phyloP scores from a whole-genome alignment of 2,329 filamentous ascomycete genomes.

The Fusarium solani-melongenae region DNA sequence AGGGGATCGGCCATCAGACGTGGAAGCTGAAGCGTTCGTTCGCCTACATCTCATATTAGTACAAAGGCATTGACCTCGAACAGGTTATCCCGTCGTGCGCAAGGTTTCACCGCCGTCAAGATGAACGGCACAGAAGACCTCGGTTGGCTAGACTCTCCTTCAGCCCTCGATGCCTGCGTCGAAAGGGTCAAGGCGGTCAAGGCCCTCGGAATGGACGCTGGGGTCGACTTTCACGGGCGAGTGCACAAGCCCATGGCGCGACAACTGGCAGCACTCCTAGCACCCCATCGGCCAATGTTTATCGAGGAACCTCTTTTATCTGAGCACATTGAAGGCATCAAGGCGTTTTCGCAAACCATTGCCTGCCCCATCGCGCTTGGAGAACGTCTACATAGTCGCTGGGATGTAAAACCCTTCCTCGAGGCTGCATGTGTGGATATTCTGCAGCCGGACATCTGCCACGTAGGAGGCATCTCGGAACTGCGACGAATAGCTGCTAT shows the following conservation, averaged over 20 bases:
- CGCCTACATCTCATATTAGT: not conserved
- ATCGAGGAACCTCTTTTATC: conserved; percentile 79
- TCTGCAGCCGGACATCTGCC: conserved; percentile 78
- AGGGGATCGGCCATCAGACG: conserved; percentile 75
- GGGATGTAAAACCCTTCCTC: conserved; percentile 79
- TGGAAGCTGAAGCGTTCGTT: conserved; percentile 69
- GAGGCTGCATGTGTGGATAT: conserved; percentile 76
- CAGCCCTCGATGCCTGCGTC: conserved; percentile 70
- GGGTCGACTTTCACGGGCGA: conserved; percentile 82
- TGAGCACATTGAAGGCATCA: conserved; percentile 75
- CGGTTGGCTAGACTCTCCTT: conserved; percentile 80
- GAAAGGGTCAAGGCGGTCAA: conserved; percentile 77
- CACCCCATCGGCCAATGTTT: conserved; percentile 77
- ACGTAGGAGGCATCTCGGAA: conserved; percentile 79
- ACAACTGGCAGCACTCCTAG: conserved; percentile 74
- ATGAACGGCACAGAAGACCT: conserved; percentile 85
- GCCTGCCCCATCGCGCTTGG: conserved; percentile 76
- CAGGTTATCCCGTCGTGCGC: conserved; percentile 63
- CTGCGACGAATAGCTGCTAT: conserved; percentile 75
- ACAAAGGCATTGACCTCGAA: not conserved
- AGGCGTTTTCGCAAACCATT: conserved; percentile 36
- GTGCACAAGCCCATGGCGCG: conserved; percentile 86
- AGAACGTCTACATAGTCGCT: conserved; percentile 76
- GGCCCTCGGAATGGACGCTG: conserved; percentile 75
- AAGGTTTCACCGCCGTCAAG: conserved; percentile 76